These are phyloP conservation scores for Cephaloascus albidus DNA, from an alignment of 805 yeast species.

Conservation along the genomic window DNA sequence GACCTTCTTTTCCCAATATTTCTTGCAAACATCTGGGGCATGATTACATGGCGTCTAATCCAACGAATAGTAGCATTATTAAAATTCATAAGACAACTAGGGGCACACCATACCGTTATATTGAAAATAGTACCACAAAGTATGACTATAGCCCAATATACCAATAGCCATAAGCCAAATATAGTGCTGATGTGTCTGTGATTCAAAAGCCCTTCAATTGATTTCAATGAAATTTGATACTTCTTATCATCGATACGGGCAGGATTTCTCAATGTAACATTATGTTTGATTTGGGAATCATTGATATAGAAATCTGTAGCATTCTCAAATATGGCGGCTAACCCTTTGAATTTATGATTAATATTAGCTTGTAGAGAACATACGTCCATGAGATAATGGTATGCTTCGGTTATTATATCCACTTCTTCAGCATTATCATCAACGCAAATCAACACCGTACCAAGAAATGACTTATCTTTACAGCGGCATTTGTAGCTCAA, in stretches of 20 bases:
- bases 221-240: conserved; percentile 14
- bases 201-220: conserved; percentile 14
- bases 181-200: conserved; percentile 18
- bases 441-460: conserved; percentile 24
- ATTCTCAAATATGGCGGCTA: conserved; percentile 15
- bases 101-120: conserved; percentile 23
- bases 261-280: conserved; percentile 13
- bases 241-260: conserved; percentile 11
- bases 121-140: conserved; percentile 14
- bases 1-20: conserved; percentile 2
- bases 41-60: conserved; percentile 19
- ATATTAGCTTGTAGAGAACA: conserved; percentile 21
- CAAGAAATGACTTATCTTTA: conserved; percentile 18
- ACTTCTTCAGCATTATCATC: conserved; percentile 16
- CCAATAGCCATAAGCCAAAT: conserved; percentile 15
- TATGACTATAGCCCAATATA: conserved; percentile 20
- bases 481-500: conserved; percentile 24
- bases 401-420: conserved; percentile 16
- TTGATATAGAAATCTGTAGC: conserved; percentile 12
- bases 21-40: conserved; percentile 15
- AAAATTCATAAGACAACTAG: conserved; percentile 12
- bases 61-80: conserved; percentile 13
- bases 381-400: conserved; percentile 18
- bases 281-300: conserved; percentile 4
- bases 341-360: conserved; percentile 13